phyloP scores from a whole-genome alignment of 768 basidiomycete genomes.

The Lactifluus volemus region DNA sequence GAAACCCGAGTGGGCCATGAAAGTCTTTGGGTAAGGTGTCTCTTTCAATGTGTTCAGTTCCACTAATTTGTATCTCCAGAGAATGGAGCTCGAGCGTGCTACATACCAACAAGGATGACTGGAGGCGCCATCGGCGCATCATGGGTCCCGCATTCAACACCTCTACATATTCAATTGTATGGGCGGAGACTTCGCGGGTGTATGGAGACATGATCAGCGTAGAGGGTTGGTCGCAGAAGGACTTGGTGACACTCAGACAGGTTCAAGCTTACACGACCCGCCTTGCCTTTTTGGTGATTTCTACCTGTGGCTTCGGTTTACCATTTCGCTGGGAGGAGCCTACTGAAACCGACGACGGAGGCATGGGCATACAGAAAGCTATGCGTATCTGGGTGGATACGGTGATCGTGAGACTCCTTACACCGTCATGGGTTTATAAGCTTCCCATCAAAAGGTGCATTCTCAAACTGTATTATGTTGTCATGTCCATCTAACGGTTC shows the following conservation, averaged over 20 bases:
- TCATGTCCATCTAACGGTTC: background rate
- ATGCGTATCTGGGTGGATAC: conserved; percentile 1
- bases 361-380: conserved; percentile 8
- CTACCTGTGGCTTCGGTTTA: conserved; percentile 21
- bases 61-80: background rate
- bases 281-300: conserved; percentile 18
- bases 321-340: background rate
- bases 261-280: conserved; percentile 19
- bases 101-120: conserved; percentile 14
- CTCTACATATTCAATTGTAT: conserved; percentile 19
- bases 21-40: background rate
- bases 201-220: conserved; percentile 17
- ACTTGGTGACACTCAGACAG: background rate
- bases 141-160: conserved; percentile 22
- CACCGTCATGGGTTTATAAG: conserved; percentile 8
- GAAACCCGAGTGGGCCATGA: conserved; percentile 10
- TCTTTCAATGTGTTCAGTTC: background rate
- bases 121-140: conserved; percentile 22
- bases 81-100: conserved; percentile 19
- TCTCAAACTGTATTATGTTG: no score
- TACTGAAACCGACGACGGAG: background rate
- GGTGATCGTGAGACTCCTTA: background rate
- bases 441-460: conserved; percentile 3
- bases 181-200: conserved; percentile 18
- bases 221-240: conserved; percentile 16